Evolutionary conservation across 345 rosid genomes (phyloP), one percentile per base, ranked within the genome.

Genomic region (Acer negundo): DNA sequence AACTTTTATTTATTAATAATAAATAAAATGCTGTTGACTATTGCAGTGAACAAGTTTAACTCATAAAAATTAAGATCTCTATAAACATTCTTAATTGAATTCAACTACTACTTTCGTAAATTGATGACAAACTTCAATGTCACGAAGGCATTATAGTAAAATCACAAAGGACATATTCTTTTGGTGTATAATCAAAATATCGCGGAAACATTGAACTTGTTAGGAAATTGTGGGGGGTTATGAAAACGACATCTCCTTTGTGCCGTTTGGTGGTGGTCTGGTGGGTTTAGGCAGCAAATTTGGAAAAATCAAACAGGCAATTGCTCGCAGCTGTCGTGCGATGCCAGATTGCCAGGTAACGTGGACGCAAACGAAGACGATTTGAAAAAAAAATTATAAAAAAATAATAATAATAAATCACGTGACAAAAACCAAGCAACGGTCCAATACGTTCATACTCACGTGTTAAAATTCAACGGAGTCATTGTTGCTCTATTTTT

Each of bases 331-430:
- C 28, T 62, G 77, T 74, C 70, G 62, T 17, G 44, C 3, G 2
- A 8, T 2, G 8, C 19, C 4, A 1, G 51, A 35, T 65, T 1
- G 8, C 19, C 4, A 1, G 51, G 51, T 65, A 56, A 3, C 49
- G 70, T 7, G 70, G 35, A 63, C 70, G 61, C 62, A 24, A 64
- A 49, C 42, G 26, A 10, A 59, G 63, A 53, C 58, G n/a, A 53
- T 16, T 51, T 17, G n/a, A n/a, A n/a, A n/a, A n/a, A n/a, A n/a
- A n/a, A n/a, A n/a, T n/a, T n/a, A n/a, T n/a, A n/a, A n/a, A n/a
- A n/a, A n/a, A n/a, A n/a, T n/a, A n/a, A n/a, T n/a, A n/a, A n/a
- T n/a, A n/a, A n/a, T n/a, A n/a, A n/a, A 24, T 46, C 77, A 24
- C 70, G 77, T 62, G 77, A 63, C 31, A n/a, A 26, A 63, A 49